Percentiles rank a stretch among this genome's conserved stretches.
Evolutionary conservation across 2,329 filamentous ascomycete genomes (phyloP).

Genomic region (Aureobasidium sp.): DNA sequence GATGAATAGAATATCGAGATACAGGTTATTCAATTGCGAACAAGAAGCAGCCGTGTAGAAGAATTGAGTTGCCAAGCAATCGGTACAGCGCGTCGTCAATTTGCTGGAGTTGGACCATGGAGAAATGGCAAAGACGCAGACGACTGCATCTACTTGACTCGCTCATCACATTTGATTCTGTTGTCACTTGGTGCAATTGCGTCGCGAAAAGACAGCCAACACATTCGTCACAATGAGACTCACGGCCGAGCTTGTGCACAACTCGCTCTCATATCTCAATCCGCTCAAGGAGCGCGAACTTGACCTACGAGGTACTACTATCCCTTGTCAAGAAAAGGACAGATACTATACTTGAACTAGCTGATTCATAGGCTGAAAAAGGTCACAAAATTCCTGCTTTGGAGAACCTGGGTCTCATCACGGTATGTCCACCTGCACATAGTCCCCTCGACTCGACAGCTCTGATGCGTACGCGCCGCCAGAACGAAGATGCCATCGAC

Average conservation of each 20-base stretch:
- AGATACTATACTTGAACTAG: slow-evolving; percentile 78
- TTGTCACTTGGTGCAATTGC: background rate
- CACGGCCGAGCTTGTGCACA: slow-evolving; percentile 88
- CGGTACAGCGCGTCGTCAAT: background rate
- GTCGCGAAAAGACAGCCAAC: background rate
- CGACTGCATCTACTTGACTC: background rate
- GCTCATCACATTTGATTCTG: background rate
- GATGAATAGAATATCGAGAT: background rate
- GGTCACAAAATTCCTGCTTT: slow-evolving; percentile 96
- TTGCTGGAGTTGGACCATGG: background rate
- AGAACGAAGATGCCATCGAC: slow-evolving; percentile 96
- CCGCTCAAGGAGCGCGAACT: slow-evolving; percentile 98
- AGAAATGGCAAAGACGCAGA: background rate
- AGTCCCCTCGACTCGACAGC: background rate
- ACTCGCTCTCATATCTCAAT: slow-evolving; percentile 96
- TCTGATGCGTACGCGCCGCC: slow-evolving; percentile 14
- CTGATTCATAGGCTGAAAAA: slow-evolving; percentile 45
- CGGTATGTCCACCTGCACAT: slow-evolving; percentile 51
- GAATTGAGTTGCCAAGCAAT: background rate
- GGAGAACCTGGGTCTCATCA: slow-evolving; percentile 94
- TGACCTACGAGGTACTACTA: slow-evolving; percentile 89
- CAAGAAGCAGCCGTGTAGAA: background rate
- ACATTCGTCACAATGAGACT: slow-evolving; percentile 65
- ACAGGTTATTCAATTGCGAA: too few relatives aligned
- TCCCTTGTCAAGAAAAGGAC: slow-evolving; percentile 61